Base-by-base conservation (phyloP, 768 basidiomycete genomes). In the Hypholoma fasciculare region DNA sequence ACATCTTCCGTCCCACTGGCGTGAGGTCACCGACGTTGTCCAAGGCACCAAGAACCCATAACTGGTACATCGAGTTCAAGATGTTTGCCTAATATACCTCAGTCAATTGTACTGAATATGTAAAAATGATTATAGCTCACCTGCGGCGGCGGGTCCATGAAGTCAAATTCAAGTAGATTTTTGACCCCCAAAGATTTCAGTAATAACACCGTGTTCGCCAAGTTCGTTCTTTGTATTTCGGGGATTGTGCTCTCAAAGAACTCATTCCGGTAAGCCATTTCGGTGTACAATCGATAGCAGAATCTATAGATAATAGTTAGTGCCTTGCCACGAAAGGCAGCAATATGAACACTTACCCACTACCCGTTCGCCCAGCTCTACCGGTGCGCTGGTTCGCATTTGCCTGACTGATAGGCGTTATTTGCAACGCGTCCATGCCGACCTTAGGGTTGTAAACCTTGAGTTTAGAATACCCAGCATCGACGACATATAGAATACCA, bases 81-180 rank as follows among this genome's bases (percentile, higher is more conserved):
- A 98, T 99, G 69, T 98, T 98, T 53, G 93, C 92, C 89, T 95
- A 38, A 34, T 6, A 47, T n/a, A 17, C 40, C 3, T 39, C 16
- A 39, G 37, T 43, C 1, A 47, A 42, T 16, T 9, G 39, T 4
- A n/a, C 30, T 12, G 43, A 37, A 4, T 37, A 52, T 49, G 40
- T 14, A 50, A 19, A 23, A 37, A 46, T 39, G 37, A 19, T 23
- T 49, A 20, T 17, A 49, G 36, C 52, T 54, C 65, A 89, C 92
- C 82, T 96, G 95, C n/a, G 97, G 97, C 19, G 97, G 97, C n/a
- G 97, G 97, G 71, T 99, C 97, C 97, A 99, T 98, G 70, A 99
- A 99, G 74, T 98, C 96, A 68, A 98, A 99, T 73, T 99, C 96
- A 19, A 99, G 82, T 42, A 98, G 74, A 69, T 98, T 94, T 78